These are phyloP conservation scores for Phytophthora foliorum DNA, from an alignment of 352 stramenopile genomes.

Conservation along the genomic window DNA sequence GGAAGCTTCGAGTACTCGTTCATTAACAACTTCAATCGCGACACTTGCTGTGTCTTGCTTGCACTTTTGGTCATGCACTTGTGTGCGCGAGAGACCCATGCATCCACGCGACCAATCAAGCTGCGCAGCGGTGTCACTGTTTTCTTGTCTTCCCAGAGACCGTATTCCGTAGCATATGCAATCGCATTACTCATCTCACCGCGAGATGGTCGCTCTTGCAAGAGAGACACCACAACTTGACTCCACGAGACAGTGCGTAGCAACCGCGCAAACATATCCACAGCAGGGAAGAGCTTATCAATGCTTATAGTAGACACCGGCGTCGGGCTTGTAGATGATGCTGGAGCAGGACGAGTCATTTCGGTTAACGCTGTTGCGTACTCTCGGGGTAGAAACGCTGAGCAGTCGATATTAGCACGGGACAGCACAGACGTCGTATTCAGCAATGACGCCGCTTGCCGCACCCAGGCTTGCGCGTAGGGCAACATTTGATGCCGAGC, in stretches of 20 bases:
- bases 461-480: conserved; percentile 67
- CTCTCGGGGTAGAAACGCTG: conserved; percentile 53
- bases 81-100: conserved; percentile 84
- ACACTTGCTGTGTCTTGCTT: conserved; percentile 66
- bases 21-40: conserved; percentile 75
- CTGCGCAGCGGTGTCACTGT: conserved; percentile 66
- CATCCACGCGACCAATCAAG: conserved; percentile 81
- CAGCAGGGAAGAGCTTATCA: conserved; percentile 75
- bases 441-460: conserved; percentile 57
- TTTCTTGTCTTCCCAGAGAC: conserved; percentile 82
- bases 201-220: conserved; percentile 83
- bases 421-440: conserved; percentile 57
- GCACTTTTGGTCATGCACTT: conserved; percentile 78
- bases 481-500: conserved; percentile 73
- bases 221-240: conserved; percentile 72
- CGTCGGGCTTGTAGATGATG: conserved; percentile 10
- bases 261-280: conserved; percentile 70
- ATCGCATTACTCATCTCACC: conserved; percentile 67
- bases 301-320: conserved; percentile 37
- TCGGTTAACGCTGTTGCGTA: conserved; percentile 56
- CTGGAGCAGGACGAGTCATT: conserved; percentile 25
- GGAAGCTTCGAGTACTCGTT: conserved; percentile 93
- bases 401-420: conserved; percentile 39
- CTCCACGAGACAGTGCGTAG: conserved; percentile 79
- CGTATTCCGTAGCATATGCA: conserved; percentile 65